Conservation (phyloP, 306 rosid species). For the Styphnolobium japonicum region DNA sequence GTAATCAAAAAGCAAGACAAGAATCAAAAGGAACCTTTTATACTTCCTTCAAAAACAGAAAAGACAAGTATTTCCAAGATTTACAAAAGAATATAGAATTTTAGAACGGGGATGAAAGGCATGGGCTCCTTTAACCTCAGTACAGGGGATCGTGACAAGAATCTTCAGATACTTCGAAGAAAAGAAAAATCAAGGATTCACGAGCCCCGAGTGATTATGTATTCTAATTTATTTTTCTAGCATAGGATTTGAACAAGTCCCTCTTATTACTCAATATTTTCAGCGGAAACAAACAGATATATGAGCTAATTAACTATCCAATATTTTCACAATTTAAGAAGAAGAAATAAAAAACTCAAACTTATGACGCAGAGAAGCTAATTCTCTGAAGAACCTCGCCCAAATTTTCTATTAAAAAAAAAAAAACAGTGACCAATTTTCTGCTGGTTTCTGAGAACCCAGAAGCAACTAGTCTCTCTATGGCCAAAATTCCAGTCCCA, state of each 20-base stretch:
- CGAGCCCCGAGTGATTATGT: background rate
- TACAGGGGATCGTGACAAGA: background rate
- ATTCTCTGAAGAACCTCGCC: background rate
- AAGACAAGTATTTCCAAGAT: background rate
- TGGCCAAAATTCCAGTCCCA: background rate
- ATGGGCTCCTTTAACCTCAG: background rate
- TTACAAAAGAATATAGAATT: background rate
- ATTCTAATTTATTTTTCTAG: no score
- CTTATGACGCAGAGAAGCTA: background rate
- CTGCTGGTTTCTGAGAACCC: background rate
- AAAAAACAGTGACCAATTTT: background rate
- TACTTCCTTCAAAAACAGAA: background rate
- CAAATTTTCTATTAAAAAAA: background rate
- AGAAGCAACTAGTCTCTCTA: background rate
- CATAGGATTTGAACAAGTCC: no score
- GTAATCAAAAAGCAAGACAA: background rate
- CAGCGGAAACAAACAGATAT: background rate
- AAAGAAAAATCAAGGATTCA: background rate
- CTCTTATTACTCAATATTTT: background rate
- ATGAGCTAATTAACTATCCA: background rate
- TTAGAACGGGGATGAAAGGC: background rate
- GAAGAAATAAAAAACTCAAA: background rate
- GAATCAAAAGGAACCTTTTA: constrained; percentile 7
- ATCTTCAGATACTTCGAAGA: constrained; percentile 6
- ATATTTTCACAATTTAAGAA: background rate